phyloP scores from a whole-genome alignment of 805 yeast species.

The Teunomyces atbi region DNA sequence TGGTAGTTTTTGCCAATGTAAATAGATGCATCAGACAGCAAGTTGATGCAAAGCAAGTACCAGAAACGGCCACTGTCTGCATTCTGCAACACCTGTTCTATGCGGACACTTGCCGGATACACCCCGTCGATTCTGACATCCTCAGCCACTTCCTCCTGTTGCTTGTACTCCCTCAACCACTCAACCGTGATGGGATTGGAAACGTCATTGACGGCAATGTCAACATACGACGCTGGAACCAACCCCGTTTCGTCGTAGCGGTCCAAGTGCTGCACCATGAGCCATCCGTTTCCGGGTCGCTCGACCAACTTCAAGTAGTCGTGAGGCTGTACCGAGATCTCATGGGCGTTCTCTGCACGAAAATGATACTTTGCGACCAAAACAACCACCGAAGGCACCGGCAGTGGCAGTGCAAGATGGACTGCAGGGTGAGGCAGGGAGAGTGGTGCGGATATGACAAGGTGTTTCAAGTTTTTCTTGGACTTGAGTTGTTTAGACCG shows the following conservation, averaged over 20 bases:
- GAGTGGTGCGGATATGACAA: constrained; percentile 26
- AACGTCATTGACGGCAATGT: constrained; percentile 38
- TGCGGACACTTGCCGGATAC: constrained; percentile 12
- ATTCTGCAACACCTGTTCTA: constrained; percentile 28
- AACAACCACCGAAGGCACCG: constrained; percentile 19
- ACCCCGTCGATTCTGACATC: neutral
- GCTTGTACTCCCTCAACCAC: constrained; percentile 27
- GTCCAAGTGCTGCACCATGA: constrained; percentile 29
- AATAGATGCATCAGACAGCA: constrained; percentile 17
- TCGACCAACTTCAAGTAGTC: constrained; percentile 33
- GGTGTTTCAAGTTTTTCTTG: constrained; percentile 24
- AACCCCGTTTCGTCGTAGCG: constrained; percentile 23
- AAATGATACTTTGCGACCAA: constrained; percentile 33
- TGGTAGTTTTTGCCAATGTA: constrained; percentile 33
- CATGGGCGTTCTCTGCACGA: constrained; percentile 24
- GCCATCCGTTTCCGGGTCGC: constrained; percentile 42
- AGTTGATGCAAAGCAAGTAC: constrained; percentile 34
- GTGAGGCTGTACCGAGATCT: constrained; percentile 24
- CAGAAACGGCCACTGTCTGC: constrained; percentile 22
- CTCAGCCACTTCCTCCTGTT: neutral
- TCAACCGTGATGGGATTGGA: constrained; percentile 29
- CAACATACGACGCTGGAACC: constrained; percentile 40
- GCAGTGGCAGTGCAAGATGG: constrained; percentile 10
- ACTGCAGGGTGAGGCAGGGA: constrained; percentile 5
- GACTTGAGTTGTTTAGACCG: constrained; percentile 19